Evolutionary conservation across 2,329 filamentous ascomycete species (phyloP).

Genomic region (Apiospora saccharicola): DNA sequence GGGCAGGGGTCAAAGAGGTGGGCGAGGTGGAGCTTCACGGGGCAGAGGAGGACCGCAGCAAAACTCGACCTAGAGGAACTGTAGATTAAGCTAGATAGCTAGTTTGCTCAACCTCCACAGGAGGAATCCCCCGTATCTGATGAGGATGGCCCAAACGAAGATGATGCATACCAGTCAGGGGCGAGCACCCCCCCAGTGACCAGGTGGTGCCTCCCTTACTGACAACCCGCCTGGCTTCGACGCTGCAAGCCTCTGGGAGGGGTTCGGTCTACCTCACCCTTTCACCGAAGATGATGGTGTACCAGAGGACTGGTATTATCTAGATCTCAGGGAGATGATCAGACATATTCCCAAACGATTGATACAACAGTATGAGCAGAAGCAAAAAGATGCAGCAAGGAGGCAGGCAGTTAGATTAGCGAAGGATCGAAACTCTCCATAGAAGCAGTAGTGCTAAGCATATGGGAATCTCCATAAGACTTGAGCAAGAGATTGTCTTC

Average conservation of each 20-base stretch:
- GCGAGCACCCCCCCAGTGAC: neutral
- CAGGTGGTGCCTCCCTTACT: neutral
- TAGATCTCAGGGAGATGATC: neutral
- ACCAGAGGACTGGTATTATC: neutral
- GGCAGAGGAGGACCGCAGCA: slow-evolving; percentile 30
- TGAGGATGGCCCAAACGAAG: neutral
- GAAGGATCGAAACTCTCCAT: neutral
- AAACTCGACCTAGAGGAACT: neutral
- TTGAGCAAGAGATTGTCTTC: neutral
- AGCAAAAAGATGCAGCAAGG: neutral
- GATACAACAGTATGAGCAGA: neutral
- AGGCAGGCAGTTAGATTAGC: neutral
- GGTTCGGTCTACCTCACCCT: neutral
- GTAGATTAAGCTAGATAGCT: neutral
- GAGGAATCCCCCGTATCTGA: neutral
- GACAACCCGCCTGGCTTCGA: neutral
- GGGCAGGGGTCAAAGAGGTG: slow-evolving; percentile 45
- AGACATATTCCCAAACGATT: neutral
- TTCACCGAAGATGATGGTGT: neutral
- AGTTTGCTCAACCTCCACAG: neutral
- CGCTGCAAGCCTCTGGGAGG: neutral
- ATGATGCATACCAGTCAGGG: neutral
- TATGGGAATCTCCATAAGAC: neutral
- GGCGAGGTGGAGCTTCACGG: slow-evolving; percentile 50
- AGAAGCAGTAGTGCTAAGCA: neutral